phyloP scores from a whole-genome alignment of 2,329 filamentous ascomycete species.

The Atkinsonella hypoxylon region DNA sequence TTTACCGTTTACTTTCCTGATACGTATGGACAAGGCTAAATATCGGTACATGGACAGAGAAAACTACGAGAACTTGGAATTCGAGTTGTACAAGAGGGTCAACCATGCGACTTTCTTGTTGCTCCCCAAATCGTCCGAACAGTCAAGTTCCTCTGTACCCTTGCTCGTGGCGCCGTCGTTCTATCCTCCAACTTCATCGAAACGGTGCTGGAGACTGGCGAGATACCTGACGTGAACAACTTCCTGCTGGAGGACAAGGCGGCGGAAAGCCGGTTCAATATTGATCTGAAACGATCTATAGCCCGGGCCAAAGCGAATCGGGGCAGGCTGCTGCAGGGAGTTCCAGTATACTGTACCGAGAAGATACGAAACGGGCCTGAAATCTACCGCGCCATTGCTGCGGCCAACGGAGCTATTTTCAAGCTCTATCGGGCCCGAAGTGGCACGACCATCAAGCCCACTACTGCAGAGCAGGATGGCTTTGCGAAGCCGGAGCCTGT shows the following conservation, averaged over 20 bases:
- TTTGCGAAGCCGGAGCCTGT: slow-evolving; percentile 56
- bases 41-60: slow-evolving; percentile 37
- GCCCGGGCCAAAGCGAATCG: slow-evolving; percentile 63
- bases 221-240: slow-evolving; percentile 50
- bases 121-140: slow-evolving; percentile 82
- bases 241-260: slow-evolving; percentile 60
- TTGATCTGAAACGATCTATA: slow-evolving; percentile 58
- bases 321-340: slow-evolving; percentile 60
- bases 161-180: slow-evolving; percentile 70
- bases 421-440: slow-evolving; percentile 64
- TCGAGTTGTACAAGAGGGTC: slow-evolving; percentile 62
- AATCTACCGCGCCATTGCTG: slow-evolving; percentile 74
- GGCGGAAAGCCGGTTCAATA: slow-evolving; percentile 58
- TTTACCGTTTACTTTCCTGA: not conserved
- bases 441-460: slow-evolving; percentile 53
- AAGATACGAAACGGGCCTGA: slow-evolving; percentile 70
- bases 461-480: slow-evolving; percentile 51
- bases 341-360: slow-evolving; percentile 75
- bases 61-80: slow-evolving; percentile 78
- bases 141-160: slow-evolving; percentile 80
- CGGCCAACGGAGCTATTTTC: slow-evolving; percentile 79
- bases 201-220: slow-evolving; percentile 56
- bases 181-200: slow-evolving; percentile 72
- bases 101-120: slow-evolving; percentile 72
- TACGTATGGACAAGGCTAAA: slow-evolving; percentile 7